Conservation (phyloP, 345 rosid genomes). For the Acer yangbiense region DNA sequence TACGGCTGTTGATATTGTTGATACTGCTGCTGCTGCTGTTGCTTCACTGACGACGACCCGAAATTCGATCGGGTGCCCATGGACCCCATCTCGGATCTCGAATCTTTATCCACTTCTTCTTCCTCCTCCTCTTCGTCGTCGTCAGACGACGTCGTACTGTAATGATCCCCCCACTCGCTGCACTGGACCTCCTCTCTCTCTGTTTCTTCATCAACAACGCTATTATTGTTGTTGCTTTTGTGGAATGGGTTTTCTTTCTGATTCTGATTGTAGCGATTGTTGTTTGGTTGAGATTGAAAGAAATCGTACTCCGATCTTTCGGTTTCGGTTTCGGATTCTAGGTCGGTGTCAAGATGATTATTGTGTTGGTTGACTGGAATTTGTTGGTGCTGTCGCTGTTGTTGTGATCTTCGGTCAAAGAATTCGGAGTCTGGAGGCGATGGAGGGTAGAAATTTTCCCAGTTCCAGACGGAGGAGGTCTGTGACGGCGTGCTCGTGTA, state of each 20-base stretch:
- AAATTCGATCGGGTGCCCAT: constrained; percentile 63
- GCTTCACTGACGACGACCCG: constrained; percentile 52
- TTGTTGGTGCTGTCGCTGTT: constrained; percentile 17
- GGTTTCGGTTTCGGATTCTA: constrained; percentile 31
- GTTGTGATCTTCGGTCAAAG: constrained; percentile 53
- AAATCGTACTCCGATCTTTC: constrained; percentile 77
- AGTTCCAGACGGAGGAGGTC: constrained; percentile 92
- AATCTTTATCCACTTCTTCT: constrained; percentile 42
- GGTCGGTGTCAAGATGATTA: constrained; percentile 27
- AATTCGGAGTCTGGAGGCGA: constrained; percentile 94
- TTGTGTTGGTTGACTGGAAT: constrained; percentile 11
- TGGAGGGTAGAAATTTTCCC: constrained; percentile 96
- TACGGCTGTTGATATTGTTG: constrained; percentile 10
- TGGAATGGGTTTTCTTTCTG: constrained; percentile 26
- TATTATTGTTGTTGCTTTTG: constrained; percentile 3
- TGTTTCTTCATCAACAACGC: constrained; percentile 49
- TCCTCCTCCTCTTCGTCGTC: constrained; percentile 34
- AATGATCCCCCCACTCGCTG: constrained; percentile 92
- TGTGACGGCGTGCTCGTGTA: constrained; percentile 85
- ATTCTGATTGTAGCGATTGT: background rate
- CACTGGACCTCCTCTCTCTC: constrained; percentile 97
- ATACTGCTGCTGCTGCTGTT: background rate
- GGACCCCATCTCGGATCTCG: constrained; percentile 71
- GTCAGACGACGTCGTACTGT: constrained; percentile 64
- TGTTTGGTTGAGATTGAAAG: constrained; percentile 33